Base-by-base conservation (phyloP, 768 basidiomycete species). In the Leccinum ochraceum region DNA sequence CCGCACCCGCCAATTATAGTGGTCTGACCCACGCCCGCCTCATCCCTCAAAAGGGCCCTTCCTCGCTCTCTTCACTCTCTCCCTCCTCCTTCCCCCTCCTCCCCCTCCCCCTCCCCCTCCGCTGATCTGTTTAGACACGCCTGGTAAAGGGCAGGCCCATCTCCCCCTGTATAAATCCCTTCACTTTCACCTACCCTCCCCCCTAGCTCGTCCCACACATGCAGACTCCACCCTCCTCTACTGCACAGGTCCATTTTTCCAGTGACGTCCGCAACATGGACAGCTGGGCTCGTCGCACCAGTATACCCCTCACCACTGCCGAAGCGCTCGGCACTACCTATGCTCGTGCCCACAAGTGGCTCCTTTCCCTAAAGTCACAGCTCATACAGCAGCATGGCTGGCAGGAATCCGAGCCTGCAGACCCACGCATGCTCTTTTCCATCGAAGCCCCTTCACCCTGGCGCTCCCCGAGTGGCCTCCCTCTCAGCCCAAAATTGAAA, bases 251-350 rank as follows among this genome's bases (percentile, higher is more conserved):
- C 73, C 81, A 88, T 62, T 93, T 92, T 72, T 90, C 88, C 64
- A 86, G 85, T 73, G 86, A 90, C 69, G 88, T 93, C 72, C 80
- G 80, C 59, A 86, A 88, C 72, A 90, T 94, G 87, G 89, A 92
- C 75, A 86, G 81, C 60, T 94, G 91, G 91, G 88, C 92, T 0
- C 80, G 77, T 58, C 85, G 90, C 60, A 92, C 91, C 0, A 81
- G 85, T 71, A 91, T 94, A 54, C 89, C 90, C 48, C 80, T 94
- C 62, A 91, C 90, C 66, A 91, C 87, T 56, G 91, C 89, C 54
- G 91, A 92, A 65, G 89, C 90, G 32, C 78, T 94, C 57, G 90
- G 90, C 20, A 84, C 86, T 13, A 88, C 87, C 56, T 94, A 94
- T 74, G 88, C 90, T 53, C 85, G 87, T 42, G 87, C 91, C 26